Base-by-base conservation (phyloP, 2,329 filamentous ascomycete species). In the Alternaria dauci region DNA sequence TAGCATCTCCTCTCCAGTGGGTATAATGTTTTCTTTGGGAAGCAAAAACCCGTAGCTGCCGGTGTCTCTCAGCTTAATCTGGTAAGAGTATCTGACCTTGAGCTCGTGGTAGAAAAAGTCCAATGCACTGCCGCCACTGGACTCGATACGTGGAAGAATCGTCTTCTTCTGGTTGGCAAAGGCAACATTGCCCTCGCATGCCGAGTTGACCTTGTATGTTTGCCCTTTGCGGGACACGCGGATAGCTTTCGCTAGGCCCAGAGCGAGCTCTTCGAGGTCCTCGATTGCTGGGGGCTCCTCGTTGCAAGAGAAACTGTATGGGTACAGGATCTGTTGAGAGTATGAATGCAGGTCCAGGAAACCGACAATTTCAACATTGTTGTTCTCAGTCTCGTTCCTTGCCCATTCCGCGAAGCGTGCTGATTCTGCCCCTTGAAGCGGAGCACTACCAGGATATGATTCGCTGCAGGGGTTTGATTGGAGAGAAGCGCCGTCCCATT, bases 41-140 rank as follows among this genome's bases (percentile, higher is more conserved):
- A 98, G 82, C 48, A 99, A 81, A 76, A 98, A 99, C 0, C 95
- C 95, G 76, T 98, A 98, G 76, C 89, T 95, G 9, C 95, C 95
- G 0, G 91, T 95, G 76, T 99, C 95, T 50, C 95, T 86, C 28
- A 99, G 83, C 81, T 98, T 98, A 80, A 95, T 90, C 82, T 98
- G 95, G 77, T 96, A 98, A 59, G 93, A 91, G 76, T 92, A 96
- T 64, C 88, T 89, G 18, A 94, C 91, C 47, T 85, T 83, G 62
- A 98, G 80, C 71, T 96, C 91, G 70, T 96, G 92, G 76, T 96
- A 97, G 79, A 99, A 97, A 88, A 92, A 98, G 79, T 98, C 95
- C 42, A 98, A 88, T 1, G 92, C 92, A 50, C 91, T 94, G 3
- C 94, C 94, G 39, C 94, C 94, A 4, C 89, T 88, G 0, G 86